Base-by-base conservation (phyloP, 1,139 yeast genomes). In the Scheffersomyces stambukii region DNA sequence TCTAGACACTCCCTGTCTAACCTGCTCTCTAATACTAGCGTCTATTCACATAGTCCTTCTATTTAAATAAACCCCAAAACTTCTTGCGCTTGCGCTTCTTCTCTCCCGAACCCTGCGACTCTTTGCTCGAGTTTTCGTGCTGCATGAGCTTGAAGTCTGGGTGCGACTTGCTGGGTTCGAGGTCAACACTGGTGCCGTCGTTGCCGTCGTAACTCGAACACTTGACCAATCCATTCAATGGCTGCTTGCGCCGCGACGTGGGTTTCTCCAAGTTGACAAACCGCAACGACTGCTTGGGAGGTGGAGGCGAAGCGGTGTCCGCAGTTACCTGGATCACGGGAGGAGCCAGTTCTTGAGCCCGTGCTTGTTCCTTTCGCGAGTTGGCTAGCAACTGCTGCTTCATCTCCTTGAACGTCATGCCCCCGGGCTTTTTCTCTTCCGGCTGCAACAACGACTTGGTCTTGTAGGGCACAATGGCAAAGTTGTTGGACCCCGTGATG, bases 401-500 rank as follows among this genome's bases (percentile, higher is more conserved):
- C 38, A 64, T 45, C 31, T 65, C 70, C 33, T 58, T 61, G 37
- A 58, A 62, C 7, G 70, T 54, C 20, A 62, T 32, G 5, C 53
- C 52, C 1, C 55, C 47, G 13, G 35, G 31, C 28, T 44, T 38
- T 3, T 48, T 36, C 27, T 50, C 54, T 2, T 57, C 42, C 2
- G 72, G 70, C 4, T 46, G 55, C 20, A 67, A 47, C 36, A 67
- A 38, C 8, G 71, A 64, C 42, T 64, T 66, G 9, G 72, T 65
- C 35, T 63, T 64, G 41, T 57, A 63, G 2, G 71, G 68, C 6
- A 55, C 52, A 4, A 48, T 43, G 0, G 69, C 72, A 45, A 65
- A 66, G 3, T 53, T 46, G 33, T 51, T 63, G 2, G 71, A 64
- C 1, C 75, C 75, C 2, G 75, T 69, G 16, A 69, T 64, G 4